Evolutionary conservation across 345 rosid species (phyloP).

Genomic region (Limnanthes douglasii): DNA sequence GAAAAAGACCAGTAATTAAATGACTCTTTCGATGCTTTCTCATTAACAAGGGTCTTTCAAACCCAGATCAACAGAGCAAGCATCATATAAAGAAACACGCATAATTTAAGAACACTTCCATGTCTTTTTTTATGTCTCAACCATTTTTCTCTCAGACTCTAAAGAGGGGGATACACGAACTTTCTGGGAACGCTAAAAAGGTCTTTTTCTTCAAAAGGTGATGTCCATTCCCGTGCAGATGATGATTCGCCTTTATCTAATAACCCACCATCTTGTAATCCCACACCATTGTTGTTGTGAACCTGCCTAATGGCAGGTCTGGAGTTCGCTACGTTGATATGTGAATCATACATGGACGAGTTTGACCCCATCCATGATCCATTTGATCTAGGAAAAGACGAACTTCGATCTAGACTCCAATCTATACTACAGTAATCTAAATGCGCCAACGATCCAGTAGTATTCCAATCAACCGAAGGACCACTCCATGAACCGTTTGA

Average conservation of each 20-base stretch:
- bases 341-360: slow-evolving; percentile 23
- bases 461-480: slow-evolving; percentile 65
- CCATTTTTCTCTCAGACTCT: slow-evolving; percentile 20
- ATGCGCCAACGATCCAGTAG: slow-evolving; percentile 33
- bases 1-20: too few relatives aligned
- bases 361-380: slow-evolving; percentile 29
- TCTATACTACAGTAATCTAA: slow-evolving; percentile 56
- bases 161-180: slow-evolving; percentile 73
- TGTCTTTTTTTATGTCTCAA: slow-evolving; percentile 8
- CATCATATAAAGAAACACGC: slow-evolving; percentile 23
- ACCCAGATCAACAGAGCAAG: slow-evolving; percentile 11
- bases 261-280: slow-evolving; percentile 24
- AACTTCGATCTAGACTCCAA: slow-evolving; percentile 64
- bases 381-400: slow-evolving; percentile 19
- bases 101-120: slow-evolving; percentile 31
- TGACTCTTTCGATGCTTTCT: too few relatives aligned
- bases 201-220: slow-evolving; percentile 85
- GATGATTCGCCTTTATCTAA: slow-evolving; percentile 21
- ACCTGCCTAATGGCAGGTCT: slow-evolving; percentile 27
- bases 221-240: slow-evolving; percentile 57
- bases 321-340: slow-evolving; percentile 16
- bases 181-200: slow-evolving; percentile 81
- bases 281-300: slow-evolving; percentile 19
- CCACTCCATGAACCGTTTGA: slow-evolving; percentile 41
- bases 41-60: slow-evolving; percentile 12